Evolutionary conservation across 805 yeast species (phyloP), one percentile per base, ranked within the genome.

Genomic region (Wickerhamomyces sydowiorum): DNA sequence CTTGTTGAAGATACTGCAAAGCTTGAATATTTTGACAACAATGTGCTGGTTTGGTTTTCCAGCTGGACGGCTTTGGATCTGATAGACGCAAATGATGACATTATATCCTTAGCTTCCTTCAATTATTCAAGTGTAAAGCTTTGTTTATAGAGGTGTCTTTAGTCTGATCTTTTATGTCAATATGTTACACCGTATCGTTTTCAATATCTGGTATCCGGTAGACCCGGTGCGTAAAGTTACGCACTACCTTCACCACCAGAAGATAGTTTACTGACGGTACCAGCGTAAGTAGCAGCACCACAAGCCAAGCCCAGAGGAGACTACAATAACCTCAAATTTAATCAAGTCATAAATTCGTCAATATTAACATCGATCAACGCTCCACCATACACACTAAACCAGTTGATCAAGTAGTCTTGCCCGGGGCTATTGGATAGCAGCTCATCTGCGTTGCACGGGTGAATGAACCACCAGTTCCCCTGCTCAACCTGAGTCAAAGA

Each of bases 41-140:
- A 64, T 1, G 67, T 52, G 39, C 78, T 77, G 3, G 91, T 73
- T 55, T 82, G 85, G 39, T 80, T 76, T 60, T 91, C 96, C 38
- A 82, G 64, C 7, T 79, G 70, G 28, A 89, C 67, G 1, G 82
- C 78, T 53, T 82, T 85, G 23, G 84, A 68, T 57, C 95, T 71
- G 13, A 78, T 70, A 37, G 86, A 86, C 15, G 78, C 70, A 59
- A 84, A 86, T 3, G 86, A 65, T 9, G 75, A 63, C 56, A 70
- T 62, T 34, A 17, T 25, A n/a, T 32, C 23, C 32, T 21, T 25
- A 32, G 40, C 42, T 43, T 42, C 42, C 42, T 51, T 27, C 9
- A 8, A 22, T 19, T 34, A 19, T 21, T 35, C 15, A 15, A 25
- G 9, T 21, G n/a, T 8, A 28, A n/a, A 28, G 31, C 17, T 31